These are phyloP conservation scores for Neonectria punicea DNA, from an alignment of 2,329 filamentous ascomycete genomes.

Conservation along the genomic window DNA sequence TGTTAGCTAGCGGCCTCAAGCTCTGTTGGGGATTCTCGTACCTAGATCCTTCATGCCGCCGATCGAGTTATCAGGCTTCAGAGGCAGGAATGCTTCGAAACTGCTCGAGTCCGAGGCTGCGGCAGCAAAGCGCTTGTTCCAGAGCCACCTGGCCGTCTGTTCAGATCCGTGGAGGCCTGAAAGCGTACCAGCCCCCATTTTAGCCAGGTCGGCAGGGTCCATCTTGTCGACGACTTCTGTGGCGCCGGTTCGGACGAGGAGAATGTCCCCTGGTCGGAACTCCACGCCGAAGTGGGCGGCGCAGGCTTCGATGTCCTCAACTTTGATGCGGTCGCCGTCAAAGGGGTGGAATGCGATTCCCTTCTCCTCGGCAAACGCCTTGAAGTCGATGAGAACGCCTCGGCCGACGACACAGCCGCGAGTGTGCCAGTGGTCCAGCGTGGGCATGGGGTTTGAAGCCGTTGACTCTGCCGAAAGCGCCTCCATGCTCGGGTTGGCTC, in stretches of 20 bases:
- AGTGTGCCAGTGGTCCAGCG: constrained; percentile 54
- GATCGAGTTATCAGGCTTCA: constrained; percentile 4
- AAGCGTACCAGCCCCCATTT: constrained; percentile 43
- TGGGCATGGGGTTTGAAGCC: constrained; percentile 42
- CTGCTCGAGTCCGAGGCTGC: constrained; percentile 12
- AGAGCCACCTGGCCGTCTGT: constrained; percentile 71
- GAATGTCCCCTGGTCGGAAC: constrained; percentile 73
- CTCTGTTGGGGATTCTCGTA: constrained; percentile 30
- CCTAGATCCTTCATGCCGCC: constrained; percentile 43
- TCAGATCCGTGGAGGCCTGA: constrained; percentile 58
- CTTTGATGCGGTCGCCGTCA: constrained; percentile 62
- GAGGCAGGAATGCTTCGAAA: constrained; percentile 18
- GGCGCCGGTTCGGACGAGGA: constrained; percentile 72
- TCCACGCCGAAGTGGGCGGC: constrained; percentile 70
- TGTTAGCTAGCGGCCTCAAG: neutral
- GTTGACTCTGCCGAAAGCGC: constrained; percentile 41
- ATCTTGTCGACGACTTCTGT: constrained; percentile 66
- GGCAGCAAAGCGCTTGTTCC: constrained; percentile 74
- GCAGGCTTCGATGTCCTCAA: constrained; percentile 65
- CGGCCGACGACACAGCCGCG: constrained; percentile 64
- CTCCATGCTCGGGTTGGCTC: constrained; percentile 51
- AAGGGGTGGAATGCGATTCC: constrained; percentile 63
- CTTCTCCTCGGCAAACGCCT: constrained; percentile 60
- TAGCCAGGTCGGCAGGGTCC: constrained; percentile 47
- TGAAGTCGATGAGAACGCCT: constrained; percentile 66